Evolutionary conservation across 2,329 filamentous ascomycete species (phyloP), one percentile per base, ranked within the genome.

Genomic region (Neocatenulostroma microsporum): DNA sequence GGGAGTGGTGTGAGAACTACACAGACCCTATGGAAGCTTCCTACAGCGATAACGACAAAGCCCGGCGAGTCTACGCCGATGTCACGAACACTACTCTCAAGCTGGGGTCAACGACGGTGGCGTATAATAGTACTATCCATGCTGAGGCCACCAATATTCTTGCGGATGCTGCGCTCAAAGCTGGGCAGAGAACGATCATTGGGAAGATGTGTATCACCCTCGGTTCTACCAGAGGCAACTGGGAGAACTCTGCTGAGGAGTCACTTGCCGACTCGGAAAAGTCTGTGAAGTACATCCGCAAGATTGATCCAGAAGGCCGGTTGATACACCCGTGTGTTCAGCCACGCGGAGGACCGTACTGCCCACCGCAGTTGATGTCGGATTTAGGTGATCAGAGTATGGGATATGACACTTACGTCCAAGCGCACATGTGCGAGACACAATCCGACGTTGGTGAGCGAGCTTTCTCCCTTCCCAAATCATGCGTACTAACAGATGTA

Each of bases 191-290:
- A 10, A 75, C 75, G 0, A 63, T 79, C 12, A 67, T 80, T 0
- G 76, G 76, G 2, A 80, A 79, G 52, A 76, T 73, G 59, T 76
- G 76, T 59, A 77, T 34, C 72, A 66, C 73, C 41, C 62, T 70
- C n/a, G 69, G 72, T 44, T 47, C 53, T 3, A 57, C 58, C 11
- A 46, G 49, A 10, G 56, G 53, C 23, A 57, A 56, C 36, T 43
- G 48, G 30, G 56, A 60, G 10, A 38, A 37, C 5, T 50, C 45
- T 8, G 44, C 47, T 20, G 28, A 46, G 20, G 44, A 40, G 1
- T 46, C 45, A 19, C 13, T 51, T 4, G 18, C 34, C 3, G 45
- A 42, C 8, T 42, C 56, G 1, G 32, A 50, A 36, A 50, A 53
- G 9, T 54, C 51, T 23, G 53, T 62, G 15, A 30, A 45, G 5